Conservation (phyloP, 306 rosid genomes). For the Rosa rugosa region DNA sequence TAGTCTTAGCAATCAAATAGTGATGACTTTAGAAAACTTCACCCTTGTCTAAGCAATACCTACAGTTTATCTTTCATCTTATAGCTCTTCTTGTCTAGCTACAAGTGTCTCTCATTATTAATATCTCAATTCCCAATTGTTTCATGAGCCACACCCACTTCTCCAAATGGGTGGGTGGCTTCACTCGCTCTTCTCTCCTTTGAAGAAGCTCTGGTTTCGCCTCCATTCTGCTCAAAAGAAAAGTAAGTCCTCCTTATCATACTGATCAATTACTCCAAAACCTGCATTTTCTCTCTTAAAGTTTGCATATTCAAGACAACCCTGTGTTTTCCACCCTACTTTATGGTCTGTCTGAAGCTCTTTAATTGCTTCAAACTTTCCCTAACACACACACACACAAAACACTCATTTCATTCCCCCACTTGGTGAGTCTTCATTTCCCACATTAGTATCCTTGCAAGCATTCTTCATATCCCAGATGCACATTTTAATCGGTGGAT, state of each 20-base stretch:
- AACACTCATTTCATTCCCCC: background rate
- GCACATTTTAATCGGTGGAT: background rate
- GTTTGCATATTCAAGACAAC: background rate
- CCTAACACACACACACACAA: background rate
- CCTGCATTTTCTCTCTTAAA: slow-evolving; percentile 16
- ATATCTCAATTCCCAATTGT: slow-evolving; percentile 29
- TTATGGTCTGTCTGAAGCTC: background rate
- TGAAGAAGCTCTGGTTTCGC: slow-evolving; percentile 78
- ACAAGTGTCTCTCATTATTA: background rate
- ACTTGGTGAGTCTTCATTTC: background rate
- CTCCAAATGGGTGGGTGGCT: slow-evolving; percentile 85
- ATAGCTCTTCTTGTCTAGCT: background rate
- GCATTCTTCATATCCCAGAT: background rate
- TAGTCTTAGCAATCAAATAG: slow-evolving; percentile 32
- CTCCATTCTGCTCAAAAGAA: slow-evolving; percentile 71
- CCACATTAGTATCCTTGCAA: background rate
- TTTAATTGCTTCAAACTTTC: background rate
- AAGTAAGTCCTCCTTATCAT: slow-evolving; percentile 42
- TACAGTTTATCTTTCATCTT: slow-evolving; percentile 13
- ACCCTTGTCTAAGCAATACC: slow-evolving; percentile 73
- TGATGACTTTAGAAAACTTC: slow-evolving; percentile 43
- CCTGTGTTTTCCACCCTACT: background rate
- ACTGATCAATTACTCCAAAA: background rate
- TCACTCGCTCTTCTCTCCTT: slow-evolving; percentile 83
- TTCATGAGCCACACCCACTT: slow-evolving; percentile 34